A percentile compares a stretch with the other conserved stretches of the same genome.
Conservation (phyloP, 495 filamentous ascomycete genomes). For the Podospora appendiculata region DNA sequence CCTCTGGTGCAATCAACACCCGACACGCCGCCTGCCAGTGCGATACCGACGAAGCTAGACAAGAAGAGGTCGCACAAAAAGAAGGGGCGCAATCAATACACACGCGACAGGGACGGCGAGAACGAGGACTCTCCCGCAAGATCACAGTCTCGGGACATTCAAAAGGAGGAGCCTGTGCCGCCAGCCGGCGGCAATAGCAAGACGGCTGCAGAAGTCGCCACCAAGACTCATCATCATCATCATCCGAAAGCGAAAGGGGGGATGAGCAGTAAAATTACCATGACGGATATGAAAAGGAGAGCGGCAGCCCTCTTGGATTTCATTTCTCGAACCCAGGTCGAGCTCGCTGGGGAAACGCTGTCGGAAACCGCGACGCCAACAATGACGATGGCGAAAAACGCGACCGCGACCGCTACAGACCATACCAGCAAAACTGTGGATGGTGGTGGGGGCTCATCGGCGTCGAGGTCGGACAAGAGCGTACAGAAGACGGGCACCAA, state of each 20-base stretch:
- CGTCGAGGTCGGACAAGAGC: background rate
- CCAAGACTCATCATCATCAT: slow-evolving; percentile 11
- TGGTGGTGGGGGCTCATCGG: background rate
- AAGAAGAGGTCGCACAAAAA: slow-evolving; percentile 52
- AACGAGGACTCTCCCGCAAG: slow-evolving; percentile 59
- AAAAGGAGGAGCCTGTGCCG: slow-evolving; percentile 26
- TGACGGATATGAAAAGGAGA: slow-evolving; percentile 86
- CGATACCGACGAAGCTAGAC: slow-evolving; percentile 15
- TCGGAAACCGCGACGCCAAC: slow-evolving; percentile 2
- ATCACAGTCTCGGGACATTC: slow-evolving; percentile 57
- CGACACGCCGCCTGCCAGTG: slow-evolving; percentile 43
- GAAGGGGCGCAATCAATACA: slow-evolving; percentile 83
- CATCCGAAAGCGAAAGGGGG: slow-evolving; percentile 27
- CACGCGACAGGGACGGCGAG: slow-evolving; percentile 60
- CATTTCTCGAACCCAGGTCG: slow-evolving; percentile 83
- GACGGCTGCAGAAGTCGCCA: slow-evolving; percentile 7
- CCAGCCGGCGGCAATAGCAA: slow-evolving; percentile 15
- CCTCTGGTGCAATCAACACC: slow-evolving; percentile 37
- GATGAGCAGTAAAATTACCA: slow-evolving; percentile 60
- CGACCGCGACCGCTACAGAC: background rate
- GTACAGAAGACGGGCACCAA: background rate
- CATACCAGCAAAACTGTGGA: no score
- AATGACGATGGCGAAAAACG: slow-evolving; percentile 6
- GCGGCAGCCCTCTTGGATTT: slow-evolving; percentile 81
- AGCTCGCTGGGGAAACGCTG: slow-evolving; percentile 58